Percentiles rank a stretch among this genome's conserved stretches.
These are phyloP conservation scores for Alternaria brassicae DNA, from an alignment of 2,329 filamentous ascomycete species.

Conservation along the genomic window DNA sequence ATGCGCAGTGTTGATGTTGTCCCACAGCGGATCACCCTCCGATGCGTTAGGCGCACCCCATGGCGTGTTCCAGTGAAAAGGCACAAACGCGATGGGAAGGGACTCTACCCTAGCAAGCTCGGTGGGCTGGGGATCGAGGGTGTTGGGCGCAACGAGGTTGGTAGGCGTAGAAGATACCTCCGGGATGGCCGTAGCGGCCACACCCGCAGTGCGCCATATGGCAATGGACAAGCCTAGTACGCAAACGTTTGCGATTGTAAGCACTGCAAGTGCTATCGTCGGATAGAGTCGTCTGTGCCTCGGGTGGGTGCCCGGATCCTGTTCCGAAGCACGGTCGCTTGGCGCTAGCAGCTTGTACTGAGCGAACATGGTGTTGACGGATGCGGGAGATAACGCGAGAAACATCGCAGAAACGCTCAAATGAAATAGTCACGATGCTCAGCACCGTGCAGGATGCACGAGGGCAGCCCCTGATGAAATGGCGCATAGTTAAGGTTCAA, in stretches of 20 bases:
- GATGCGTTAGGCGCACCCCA: conserved; percentile 16
- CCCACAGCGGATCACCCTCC: conserved; percentile 31
- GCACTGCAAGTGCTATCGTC: background rate
- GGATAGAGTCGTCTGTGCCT: conserved; percentile 2
- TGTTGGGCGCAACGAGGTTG: background rate
- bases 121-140: background rate
- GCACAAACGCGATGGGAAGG: conserved; percentile 3
- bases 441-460: background rate
- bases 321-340: background rate
- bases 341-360: conserved; percentile 6
- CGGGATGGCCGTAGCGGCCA: background rate
- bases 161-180: background rate
- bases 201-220: conserved; percentile 2
- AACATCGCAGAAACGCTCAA: background rate
- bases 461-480: background rate
- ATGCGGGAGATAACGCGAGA: background rate
- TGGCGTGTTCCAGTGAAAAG: conserved; percentile 12
- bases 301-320: background rate
- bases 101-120: conserved; percentile 6
- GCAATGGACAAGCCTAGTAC: conserved; percentile 1
- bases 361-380: conserved; percentile 4
- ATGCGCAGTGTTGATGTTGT: conserved; percentile 34
- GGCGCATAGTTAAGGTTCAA: conserved; percentile 6
- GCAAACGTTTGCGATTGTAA: conserved; percentile 5
- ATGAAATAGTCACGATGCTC: conserved; percentile 4